A percentile compares a stretch with the other conserved stretches of the same genome.
These are phyloP conservation scores for Malassezia caprae DNA, from an alignment of 1,284 basidiomycete species.

Conservation along the genomic window DNA sequence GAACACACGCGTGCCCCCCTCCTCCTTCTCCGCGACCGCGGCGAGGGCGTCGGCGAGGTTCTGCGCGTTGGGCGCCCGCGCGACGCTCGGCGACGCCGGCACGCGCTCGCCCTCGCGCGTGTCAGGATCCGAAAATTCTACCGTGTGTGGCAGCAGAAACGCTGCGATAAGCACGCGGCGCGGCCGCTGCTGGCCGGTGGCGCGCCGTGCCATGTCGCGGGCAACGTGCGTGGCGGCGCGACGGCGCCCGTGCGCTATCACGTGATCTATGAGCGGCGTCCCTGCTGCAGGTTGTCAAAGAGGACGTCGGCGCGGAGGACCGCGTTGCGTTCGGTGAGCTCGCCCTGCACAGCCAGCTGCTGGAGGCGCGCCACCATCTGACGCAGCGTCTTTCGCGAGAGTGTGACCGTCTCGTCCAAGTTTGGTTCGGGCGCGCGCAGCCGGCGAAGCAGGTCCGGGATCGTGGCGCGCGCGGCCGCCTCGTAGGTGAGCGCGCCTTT, in stretches of 20 bases:
- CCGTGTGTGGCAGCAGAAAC: slow-evolving; percentile 38
- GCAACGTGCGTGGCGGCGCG: not conserved
- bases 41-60: slow-evolving; percentile 31
- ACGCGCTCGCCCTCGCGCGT: slow-evolving; percentile 3
- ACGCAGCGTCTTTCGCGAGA: slow-evolving; percentile 26
- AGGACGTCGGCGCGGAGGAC: slow-evolving; percentile 27
- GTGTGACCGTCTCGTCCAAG: slow-evolving; percentile 23
- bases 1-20: not conserved
- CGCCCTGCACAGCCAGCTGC: slow-evolving; percentile 25
- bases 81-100: slow-evolving; percentile 22
- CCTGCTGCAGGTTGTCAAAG: slow-evolving; percentile 6
- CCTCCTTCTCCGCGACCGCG: slow-evolving; percentile 18
- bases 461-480: slow-evolving; percentile 68
- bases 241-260: not conserved
- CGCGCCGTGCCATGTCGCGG: not conserved
- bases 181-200: not conserved
- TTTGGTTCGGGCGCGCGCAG: slow-evolving; percentile 38
- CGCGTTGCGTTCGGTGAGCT: slow-evolving; percentile 35
- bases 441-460: slow-evolving; percentile 57
- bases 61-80: slow-evolving; percentile 14
- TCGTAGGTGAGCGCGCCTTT: slow-evolving; percentile 63
- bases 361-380: slow-evolving; percentile 30
- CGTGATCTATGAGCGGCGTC: not conserved
- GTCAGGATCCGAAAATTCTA: slow-evolving; percentile 25
- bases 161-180: slow-evolving; percentile 40